Base-by-base conservation (phyloP, 805 yeast species). In the Clavispora asparagi region DNA sequence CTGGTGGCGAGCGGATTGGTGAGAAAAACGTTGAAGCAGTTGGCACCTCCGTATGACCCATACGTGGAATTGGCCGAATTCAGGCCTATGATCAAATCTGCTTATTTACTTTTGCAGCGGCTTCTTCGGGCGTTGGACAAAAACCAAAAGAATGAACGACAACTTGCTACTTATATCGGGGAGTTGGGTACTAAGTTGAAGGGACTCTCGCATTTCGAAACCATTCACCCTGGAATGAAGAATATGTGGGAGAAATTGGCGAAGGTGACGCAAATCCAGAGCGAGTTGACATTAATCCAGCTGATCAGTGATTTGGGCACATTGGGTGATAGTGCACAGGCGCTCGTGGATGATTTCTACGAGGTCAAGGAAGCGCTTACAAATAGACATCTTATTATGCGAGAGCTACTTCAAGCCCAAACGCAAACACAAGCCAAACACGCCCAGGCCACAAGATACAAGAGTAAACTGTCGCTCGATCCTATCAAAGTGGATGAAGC, bases 401-500 rank as follows among this genome's bases (percentile, higher is more conserved):
- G 97, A 44, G 99, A 94, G 54, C 71, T 89, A 43, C 58, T 79
- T 29, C 85, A 80, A 59, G 91, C 97, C 1, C 95, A 91, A 62
- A 79, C 82, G 7, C 79, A 74, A 46, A 81, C 96, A 1, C 81
- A 78, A 54, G 67, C 78, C 28, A 85, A 81, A 57, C 95, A 87
- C 57, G 78, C 80, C 41, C 74, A 79, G 5, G 95, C 95, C 1
- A 74, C 79, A 8, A 82, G 83, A 57, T 74, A 89, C 46, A 86
- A 87, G 55, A 80, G 80, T 45, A 82, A 78, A 56, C 72, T 89
- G 31, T 81, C 86, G 42, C 82, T 89, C 43, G 92, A 86, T 57
- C 96, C 98, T 0, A 64, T 87, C 26, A 88, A 85, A 61, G 95
- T 89, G 4, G 97, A 94, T 56, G 97, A 91, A 54, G 95, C 97